Conservation (phyloP, 192 early-diverging fungal species). For the Helicostylum pulchrum region DNA sequence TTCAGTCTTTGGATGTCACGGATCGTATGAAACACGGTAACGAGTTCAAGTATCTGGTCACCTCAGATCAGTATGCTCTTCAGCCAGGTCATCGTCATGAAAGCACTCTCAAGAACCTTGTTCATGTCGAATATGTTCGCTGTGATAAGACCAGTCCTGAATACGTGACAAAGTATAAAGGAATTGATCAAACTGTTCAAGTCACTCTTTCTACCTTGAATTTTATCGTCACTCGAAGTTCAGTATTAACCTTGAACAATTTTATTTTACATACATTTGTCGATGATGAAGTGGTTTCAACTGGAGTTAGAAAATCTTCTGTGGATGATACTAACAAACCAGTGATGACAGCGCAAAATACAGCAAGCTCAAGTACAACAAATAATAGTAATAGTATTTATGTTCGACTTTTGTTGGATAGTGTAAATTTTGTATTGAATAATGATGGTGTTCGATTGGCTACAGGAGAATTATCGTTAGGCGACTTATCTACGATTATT, state of each 20-base stretch:
- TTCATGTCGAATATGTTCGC: conserved; percentile 69
- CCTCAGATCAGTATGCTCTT: conserved; percentile 36
- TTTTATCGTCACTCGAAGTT: conserved; percentile 80
- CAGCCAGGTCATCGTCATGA: conserved; percentile 12
- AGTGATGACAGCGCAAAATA: not conserved
- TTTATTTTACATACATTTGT: conserved; percentile 78
- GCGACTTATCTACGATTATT: conserved; percentile 66
- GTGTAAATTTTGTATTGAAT: conserved; percentile 80
- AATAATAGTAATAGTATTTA: conserved; percentile 59
- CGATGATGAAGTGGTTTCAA: conserved; percentile 7
- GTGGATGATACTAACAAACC: conserved; percentile 5
- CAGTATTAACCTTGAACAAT: conserved; percentile 81
- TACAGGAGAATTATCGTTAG: conserved; percentile 66
- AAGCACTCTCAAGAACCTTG: conserved; percentile 54
- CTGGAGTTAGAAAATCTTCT: not conserved
- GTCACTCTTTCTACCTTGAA: conserved; percentile 76
- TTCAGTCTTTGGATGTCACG: conserved; percentile 76
- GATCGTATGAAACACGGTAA: conserved; percentile 57
- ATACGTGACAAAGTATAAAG: conserved; percentile 68
- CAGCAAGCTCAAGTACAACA: conserved; percentile 1
- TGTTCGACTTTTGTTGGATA: conserved; percentile 71
- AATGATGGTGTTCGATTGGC: conserved; percentile 77
- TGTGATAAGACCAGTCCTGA: conserved; percentile 71
- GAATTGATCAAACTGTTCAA: conserved; percentile 77
- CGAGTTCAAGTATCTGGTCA: conserved; percentile 59